Conservation (phyloP, 192 early-diverging fungal species). For the Backusella tarrabulga region DNA sequence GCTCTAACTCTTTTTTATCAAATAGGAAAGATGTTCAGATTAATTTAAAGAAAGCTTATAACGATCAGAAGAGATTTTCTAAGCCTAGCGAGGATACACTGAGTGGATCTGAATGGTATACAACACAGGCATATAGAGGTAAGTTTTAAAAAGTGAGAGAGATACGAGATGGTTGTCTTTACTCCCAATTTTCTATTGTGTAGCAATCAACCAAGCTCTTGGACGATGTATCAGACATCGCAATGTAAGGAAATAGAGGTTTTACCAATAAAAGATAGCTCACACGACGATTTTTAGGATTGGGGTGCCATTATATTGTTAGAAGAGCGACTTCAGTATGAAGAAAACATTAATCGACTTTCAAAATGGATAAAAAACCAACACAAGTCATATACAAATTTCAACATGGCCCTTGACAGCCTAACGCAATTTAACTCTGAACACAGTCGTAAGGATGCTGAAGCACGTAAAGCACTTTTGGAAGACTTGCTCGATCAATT, state of each 20-base stretch:
- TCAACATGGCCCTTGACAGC: slow-evolving; percentile 30
- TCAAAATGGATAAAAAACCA: slow-evolving; percentile 66
- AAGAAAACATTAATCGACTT: slow-evolving; percentile 46
- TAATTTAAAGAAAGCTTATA: slow-evolving; percentile 44
- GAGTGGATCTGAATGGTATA: slow-evolving; percentile 26
- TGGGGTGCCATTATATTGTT: slow-evolving; percentile 66
- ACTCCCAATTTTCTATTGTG: neutral
- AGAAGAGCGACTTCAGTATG: slow-evolving; percentile 51
- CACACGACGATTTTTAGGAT: slow-evolving; percentile 14
- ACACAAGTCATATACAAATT: slow-evolving; percentile 21
- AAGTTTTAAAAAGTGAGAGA: neutral
- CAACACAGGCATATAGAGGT: slow-evolving; percentile 30
- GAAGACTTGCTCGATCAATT: neutral
- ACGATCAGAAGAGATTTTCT: slow-evolving; percentile 1
- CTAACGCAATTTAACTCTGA: neutral
- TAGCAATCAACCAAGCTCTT: slow-evolving; percentile 39
- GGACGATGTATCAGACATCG: slow-evolving; percentile 37
- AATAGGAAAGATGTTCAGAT: slow-evolving; percentile 54
- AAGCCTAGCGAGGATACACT: neutral
- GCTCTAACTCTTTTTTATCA: neutral
- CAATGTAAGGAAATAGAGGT: slow-evolving; percentile 15
- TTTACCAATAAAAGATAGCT: neutral
- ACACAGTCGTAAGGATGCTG: neutral
- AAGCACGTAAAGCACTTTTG: neutral
- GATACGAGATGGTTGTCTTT: neutral